These are phyloP conservation scores for Arabidopsis suecica DNA, from an alignment of 345 rosid species.

Conservation along the genomic window DNA sequence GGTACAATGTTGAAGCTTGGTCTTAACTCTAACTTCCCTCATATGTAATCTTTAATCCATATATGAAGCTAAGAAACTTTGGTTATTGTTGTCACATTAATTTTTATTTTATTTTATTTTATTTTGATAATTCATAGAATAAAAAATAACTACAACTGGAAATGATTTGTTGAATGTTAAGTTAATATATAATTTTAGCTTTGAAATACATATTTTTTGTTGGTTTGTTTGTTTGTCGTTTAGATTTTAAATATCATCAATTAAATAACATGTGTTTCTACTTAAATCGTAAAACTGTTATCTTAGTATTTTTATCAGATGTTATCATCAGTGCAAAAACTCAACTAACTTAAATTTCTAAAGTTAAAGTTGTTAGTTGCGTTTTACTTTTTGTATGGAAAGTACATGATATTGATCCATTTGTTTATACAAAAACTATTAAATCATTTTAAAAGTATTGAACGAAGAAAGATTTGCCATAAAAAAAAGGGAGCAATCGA, in stretches of 20 bases:
- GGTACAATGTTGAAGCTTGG: slow-evolving; percentile 97
- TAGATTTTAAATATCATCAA: neutral
- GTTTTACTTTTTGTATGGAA: neutral
- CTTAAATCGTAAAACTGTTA: no score
- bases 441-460: no score
- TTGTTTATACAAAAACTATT: no score
- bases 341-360: neutral
- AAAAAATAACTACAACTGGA: neutral
- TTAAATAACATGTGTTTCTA: neutral
- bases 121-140: neutral
- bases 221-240: neutral
- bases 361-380: neutral
- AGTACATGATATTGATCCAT: no score
- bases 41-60: neutral
- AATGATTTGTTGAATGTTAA: neutral
- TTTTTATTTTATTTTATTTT: neutral
- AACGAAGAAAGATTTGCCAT: no score
- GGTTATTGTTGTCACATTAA: neutral
- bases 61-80: neutral
- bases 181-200: neutral
- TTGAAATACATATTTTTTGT: neutral
- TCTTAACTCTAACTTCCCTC: slow-evolving; percentile 50
- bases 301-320: neutral
- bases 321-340: neutral
- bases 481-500: neutral